Evolutionary conservation across 176 grass and related monocot species (phyloP).

Genomic region (Echinochloa phyllopogon): DNA sequence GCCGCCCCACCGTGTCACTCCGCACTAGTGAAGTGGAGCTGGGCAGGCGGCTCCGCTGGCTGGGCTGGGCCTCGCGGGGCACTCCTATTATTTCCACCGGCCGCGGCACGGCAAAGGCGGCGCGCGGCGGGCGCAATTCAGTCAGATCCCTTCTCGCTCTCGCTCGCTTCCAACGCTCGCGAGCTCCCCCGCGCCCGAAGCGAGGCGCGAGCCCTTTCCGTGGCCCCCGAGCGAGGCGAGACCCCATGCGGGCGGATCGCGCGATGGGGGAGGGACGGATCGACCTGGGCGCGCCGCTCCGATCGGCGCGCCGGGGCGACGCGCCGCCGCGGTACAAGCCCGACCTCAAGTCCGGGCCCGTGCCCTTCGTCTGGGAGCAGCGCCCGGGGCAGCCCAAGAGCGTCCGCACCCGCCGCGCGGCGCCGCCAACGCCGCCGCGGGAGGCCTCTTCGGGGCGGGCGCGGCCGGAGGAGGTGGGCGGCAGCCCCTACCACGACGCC

Average conservation of each 20-base stretch:
- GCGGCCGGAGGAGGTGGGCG: constrained; percentile 34
- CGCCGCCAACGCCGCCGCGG: constrained; percentile 22
- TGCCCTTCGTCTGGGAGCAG: constrained; percentile 93
- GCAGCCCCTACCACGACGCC: constrained; percentile 42
- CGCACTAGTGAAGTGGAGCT: constrained; percentile 45
- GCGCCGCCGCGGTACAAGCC: constrained; percentile 53
- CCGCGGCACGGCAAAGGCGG: constrained; percentile 7
- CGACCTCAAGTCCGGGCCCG: constrained; percentile 72
- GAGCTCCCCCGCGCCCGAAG: not conserved
- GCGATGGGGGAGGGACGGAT: constrained; percentile 54
- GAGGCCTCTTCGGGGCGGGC: not conserved
- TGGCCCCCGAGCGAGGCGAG: not conserved
- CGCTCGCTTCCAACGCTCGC: not conserved
- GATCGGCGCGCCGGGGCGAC: constrained; percentile 34
- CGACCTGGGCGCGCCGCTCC: constrained; percentile 71
- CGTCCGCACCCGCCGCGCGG: constrained; percentile 41
- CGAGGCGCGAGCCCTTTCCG: not conserved
- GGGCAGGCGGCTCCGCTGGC: not conserved
- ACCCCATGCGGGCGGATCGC: constrained; percentile 26
- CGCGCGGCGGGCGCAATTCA: not conserved
- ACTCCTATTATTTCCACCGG: constrained; percentile 1
- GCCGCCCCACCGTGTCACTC: constrained; percentile 28
- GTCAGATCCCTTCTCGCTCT: constrained; percentile 41
- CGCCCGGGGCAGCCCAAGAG: constrained; percentile 83
- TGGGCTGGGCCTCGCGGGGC: not conserved